Base-by-base conservation (phyloP, 441 rosid genomes). In the Viola pubescens region DNA sequence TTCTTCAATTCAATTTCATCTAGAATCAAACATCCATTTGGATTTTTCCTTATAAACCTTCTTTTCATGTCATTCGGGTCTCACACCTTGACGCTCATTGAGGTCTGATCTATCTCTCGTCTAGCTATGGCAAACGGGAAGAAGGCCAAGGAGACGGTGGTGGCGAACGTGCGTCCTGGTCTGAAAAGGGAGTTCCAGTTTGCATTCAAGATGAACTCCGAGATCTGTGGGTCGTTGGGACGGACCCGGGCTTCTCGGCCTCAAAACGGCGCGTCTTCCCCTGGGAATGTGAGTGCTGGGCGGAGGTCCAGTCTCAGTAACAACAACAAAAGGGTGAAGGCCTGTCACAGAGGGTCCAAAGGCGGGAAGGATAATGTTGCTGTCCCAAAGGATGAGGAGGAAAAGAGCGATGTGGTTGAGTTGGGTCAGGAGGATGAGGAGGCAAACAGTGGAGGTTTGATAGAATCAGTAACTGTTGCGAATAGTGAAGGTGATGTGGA, bases 111-210 rank as follows among this genome's bases (percentile, higher is more conserved):
- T 26, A 26, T 26, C 34, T 26, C 34, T 26, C 34, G 34, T 26
- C 34, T 26, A 26, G 34, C 34, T 5, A 88, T 89, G 98, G 97
- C 95, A 57, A 87, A 85, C 64, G 92, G 88, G 46, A 74, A 80
- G 56, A 79, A 69, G 13, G 56, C 80, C 53, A 81, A 82, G 48
- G 95, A 73, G 9, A 63, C 79, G 77, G 62, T 67, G 42, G 67
- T 66, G 43, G 79, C 86, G 3, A 81, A 70, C 78, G 86, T 89
- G 58, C 82, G 97, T 41, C 73, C 87, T 4, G 87, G 98, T 39
- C 57, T 79, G 46, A 91, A 91, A 79, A 86, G 98, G 13, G 98
- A 91, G 73, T 76, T 89, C 37, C 91, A 82, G 71, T 91, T 89
- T 58, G 94, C 89, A 5, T 70, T 83, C 79, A 82, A 74, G 88